Base-by-base conservation (phyloP, 345 rosid species). In the Lagerstroemia speciosa region DNA sequence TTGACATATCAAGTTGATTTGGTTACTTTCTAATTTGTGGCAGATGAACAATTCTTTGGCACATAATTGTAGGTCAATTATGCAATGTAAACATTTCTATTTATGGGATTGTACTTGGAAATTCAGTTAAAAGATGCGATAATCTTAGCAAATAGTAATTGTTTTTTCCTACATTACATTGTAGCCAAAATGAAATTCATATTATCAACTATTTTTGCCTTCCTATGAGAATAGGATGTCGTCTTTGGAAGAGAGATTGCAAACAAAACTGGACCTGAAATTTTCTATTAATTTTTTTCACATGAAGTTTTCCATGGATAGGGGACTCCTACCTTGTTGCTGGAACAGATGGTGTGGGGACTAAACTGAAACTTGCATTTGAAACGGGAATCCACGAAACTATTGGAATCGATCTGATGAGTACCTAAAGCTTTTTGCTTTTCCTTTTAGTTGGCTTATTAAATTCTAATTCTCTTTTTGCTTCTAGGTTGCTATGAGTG, bases 281-380 rank as follows among this genome's bases (percentile, higher is more conserved):
- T n/a, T n/a, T 53, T 53, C 29, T 15, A 27, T 11, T 6, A 11
- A 9, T 57, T 24, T 12, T n/a, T n/a, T n/a, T n/a, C n/a, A n/a
- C n/a, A n/a, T n/a, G n/a, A n/a, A n/a, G 1, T 3, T 76, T 69
- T 27, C 16, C 22, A 29, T 64, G 65, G 31, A 41, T 84, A 92
- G 98, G 98, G 57, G 98, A 94, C 80, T 84, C 87, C 1, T 94
- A 74, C 69, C 98, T 89, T 37, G 98, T 92, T 64, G 98, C 98
- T 37, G 99, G 99, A 5, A 89, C 98, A 0, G 99, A 94, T 84
- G 99, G 99, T 70, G 99, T 89, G n/a, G 99, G 99, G 64, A 94
- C 99, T 40, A 94, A 94, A 73, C 83, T 94, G 45, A 94, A 94
- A 70, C 83, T 94, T 64, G 98, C 98, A 27, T 94, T 94, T 73